Evolutionary conservation across 2,329 filamentous ascomycete species (phyloP), one percentile per base, ranked within the genome.

Genomic region (Talaromyces sp.): DNA sequence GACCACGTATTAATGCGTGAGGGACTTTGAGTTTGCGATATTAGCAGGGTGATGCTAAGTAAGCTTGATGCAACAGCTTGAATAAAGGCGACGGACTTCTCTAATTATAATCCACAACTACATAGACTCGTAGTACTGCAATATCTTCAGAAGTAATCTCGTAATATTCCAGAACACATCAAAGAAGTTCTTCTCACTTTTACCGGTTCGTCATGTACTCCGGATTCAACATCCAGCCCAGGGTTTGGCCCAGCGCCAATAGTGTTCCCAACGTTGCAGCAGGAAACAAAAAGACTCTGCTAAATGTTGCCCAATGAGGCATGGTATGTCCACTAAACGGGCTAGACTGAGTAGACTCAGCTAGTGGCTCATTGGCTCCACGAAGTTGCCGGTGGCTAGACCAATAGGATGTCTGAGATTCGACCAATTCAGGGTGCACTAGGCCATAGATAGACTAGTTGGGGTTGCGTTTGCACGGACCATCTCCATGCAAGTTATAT

Each of bases 111-210:
- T 17, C 5, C 43, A 47, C 19, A 22, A 11, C 43, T 27, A 27
- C 47, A 51, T 49, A 25, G 40, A 40, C 38, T 40, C 17, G 5
- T 6, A n/a, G 34, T 40, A 40, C 38, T 17, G 40, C 8, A 45
- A 45, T 27, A 51, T 15, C 47, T 17, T 29, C 25, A 34, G 3
- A 0, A 29, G 51, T 15, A 54, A 19, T 3, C n/a, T 29, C 58
- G 59, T 51, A 61, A 51, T 61, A 61, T 51, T 61, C 43, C 29
- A 61, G 59, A 61, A 61, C 34, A 34, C 59, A 19, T 19, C 34
- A 36, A 36, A 25, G n/a, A 34, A 29, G 58, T 22, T 47, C n/a
- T 38, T 36, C 17, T 17, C 51, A 31, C 51, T 54, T 56, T 31
- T 38, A 49, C 43, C 27, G 22, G 47, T 54, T 62, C 47, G 31